These are phyloP conservation scores for Myxozyma mucilagina DNA, from an alignment of 805 yeast genomes.

Conservation along the genomic window DNA sequence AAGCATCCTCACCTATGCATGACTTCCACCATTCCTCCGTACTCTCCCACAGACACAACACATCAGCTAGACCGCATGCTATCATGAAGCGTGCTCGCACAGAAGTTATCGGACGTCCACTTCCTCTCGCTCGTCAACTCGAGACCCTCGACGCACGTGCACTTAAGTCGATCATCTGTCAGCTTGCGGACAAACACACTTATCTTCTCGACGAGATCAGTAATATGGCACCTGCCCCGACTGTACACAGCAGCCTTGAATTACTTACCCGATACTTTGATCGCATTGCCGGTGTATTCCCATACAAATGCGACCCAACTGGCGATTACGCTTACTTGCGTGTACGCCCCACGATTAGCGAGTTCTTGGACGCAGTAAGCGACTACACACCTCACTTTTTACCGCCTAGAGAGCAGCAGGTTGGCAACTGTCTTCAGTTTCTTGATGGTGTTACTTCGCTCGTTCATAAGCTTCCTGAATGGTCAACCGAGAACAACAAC, in stretches of 20 bases:
- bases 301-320: constrained; percentile 70
- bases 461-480: constrained; percentile 65
- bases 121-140: constrained; percentile 63
- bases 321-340: constrained; percentile 78
- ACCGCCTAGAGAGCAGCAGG: constrained; percentile 65
- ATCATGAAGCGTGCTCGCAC: constrained; percentile 25
- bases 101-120: constrained; percentile 50
- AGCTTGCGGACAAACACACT: constrained; percentile 61
- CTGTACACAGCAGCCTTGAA: constrained; percentile 53
- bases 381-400: constrained; percentile 73
- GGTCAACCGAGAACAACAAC: constrained; percentile 52
- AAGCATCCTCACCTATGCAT: neutral
- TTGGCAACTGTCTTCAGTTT: constrained; percentile 57
- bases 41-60: neutral
- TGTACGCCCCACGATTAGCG: constrained; percentile 65
- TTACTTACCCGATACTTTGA: constrained; percentile 51
- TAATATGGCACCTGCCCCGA: constrained; percentile 57
- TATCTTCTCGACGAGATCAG: constrained; percentile 56
- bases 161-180: constrained; percentile 53
- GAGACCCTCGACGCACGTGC: constrained; percentile 65
- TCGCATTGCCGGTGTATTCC: constrained; percentile 53
- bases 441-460: constrained; percentile 61
- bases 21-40: neutral
- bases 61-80: neutral
- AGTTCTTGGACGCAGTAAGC: constrained; percentile 66